Conservation (phyloP, 208 protist genomes). For the Acanthamoeba polyphaga region DNA sequence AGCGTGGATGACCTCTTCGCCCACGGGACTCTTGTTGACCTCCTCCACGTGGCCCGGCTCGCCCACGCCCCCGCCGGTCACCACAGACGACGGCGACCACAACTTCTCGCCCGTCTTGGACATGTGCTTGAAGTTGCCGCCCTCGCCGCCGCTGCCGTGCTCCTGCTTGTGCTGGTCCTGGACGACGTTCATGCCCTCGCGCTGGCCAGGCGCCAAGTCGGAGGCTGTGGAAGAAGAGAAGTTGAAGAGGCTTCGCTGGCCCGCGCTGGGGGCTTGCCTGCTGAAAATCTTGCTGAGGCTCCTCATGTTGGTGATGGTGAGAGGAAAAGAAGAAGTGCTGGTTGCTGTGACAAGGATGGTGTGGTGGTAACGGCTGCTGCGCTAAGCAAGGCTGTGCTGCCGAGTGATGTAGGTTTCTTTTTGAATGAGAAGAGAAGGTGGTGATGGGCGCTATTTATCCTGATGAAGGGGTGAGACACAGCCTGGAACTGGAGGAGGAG, state of each 20-base stretch:
- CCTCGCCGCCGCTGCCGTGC: conserved; percentile 9
- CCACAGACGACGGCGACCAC: not conserved
- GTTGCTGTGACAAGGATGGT: not conserved
- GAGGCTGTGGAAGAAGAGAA: not conserved
- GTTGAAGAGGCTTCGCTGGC: not conserved
- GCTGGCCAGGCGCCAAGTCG: conserved; percentile 15
- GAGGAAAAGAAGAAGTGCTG: not conserved
- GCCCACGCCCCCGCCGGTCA: conserved; percentile 20
- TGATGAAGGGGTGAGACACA: too few species aligned
- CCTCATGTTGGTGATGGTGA: not conserved
- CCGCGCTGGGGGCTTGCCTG: not conserved
- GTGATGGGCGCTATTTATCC: too few species aligned
- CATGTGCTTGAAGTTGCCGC: conserved; percentile 53
- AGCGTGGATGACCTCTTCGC: conserved; percentile 10
- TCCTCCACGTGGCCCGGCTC: not conserved
- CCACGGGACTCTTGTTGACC: not conserved
- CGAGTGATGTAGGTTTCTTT: too few species aligned
- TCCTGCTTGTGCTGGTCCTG: not conserved
- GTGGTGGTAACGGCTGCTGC: too few species aligned
- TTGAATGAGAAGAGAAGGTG: too few species aligned
- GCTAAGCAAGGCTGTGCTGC: too few species aligned
- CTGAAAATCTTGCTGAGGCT: not conserved
- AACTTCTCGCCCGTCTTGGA: not conserved
- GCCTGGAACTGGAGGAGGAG: too few species aligned
- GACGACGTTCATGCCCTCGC: conserved; percentile 18